A percentile compares a stretch with the other conserved stretches of the same genome.
Conservation (phyloP, 2,329 filamentous ascomycete species). For the Aspergillus unguis region DNA sequence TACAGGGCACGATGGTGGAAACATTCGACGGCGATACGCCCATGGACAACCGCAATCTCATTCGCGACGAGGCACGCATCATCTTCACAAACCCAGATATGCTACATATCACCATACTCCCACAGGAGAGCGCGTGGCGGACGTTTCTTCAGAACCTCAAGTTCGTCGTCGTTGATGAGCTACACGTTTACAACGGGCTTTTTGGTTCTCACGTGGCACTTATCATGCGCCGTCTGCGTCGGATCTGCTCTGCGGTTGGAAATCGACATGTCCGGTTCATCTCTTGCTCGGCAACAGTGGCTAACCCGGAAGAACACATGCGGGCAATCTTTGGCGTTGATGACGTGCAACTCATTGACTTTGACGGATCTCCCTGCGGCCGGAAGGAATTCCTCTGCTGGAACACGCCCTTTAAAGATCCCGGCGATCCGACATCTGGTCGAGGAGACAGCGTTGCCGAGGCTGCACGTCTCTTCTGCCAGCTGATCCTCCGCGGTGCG, state of each 20-base stretch:
- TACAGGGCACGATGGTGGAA: constrained; percentile 76
- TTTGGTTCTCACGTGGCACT: constrained; percentile 92
- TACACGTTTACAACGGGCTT: constrained; percentile 94
- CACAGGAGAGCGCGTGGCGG: constrained; percentile 86
- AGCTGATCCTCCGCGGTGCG: constrained; percentile 81
- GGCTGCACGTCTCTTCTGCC: constrained; percentile 85
- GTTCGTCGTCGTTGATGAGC: constrained; percentile 85
- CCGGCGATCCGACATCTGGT: constrained; percentile 79
- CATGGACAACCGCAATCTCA: constrained; percentile 70
- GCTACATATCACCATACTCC: constrained; percentile 90
- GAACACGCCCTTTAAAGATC: constrained; percentile 95
- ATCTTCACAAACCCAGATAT: constrained; percentile 99
- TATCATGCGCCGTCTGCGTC: constrained; percentile 83
- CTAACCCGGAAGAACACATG: constrained; percentile 90
- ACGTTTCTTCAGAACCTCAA: constrained; percentile 82
- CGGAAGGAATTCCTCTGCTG: constrained; percentile 95
- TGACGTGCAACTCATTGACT: constrained; percentile 76
- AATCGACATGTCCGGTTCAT: constrained; percentile 85
- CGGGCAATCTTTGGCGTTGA: constrained; percentile 88
- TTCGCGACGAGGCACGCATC: constrained; percentile 83
- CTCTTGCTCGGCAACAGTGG: constrained; percentile 93
- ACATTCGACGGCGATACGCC: constrained; percentile 96
- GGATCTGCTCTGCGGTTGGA: constrained; percentile 85
- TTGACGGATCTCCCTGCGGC: constrained; percentile 87
- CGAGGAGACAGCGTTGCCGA: constrained; percentile 79